These are phyloP conservation scores for Fragilaria radians DNA, from an alignment of 108 stramenopile species.

Conservation along the genomic window DNA sequence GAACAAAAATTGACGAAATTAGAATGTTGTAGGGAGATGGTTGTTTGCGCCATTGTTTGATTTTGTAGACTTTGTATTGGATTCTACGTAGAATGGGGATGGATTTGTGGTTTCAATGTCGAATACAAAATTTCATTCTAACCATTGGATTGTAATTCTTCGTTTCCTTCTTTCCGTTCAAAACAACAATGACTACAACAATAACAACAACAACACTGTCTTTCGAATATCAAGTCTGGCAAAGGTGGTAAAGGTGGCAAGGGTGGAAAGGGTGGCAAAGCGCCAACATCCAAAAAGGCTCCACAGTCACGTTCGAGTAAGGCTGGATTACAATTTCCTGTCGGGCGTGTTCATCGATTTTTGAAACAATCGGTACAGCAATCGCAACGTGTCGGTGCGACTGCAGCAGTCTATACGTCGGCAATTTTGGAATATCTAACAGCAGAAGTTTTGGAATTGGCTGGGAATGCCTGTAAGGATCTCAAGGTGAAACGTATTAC, in stretches of 20 bases:
- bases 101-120: no score
- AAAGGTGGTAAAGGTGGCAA: constrained; percentile 99
- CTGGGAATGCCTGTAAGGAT: constrained; percentile 99
- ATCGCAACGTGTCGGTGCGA: constrained; percentile 96
- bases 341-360: constrained; percentile 99
- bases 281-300: constrained; percentile 96
- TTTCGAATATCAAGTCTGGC: constrained; percentile 77
- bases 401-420: constrained; percentile 98
- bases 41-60: no score
- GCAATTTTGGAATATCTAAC: constrained; percentile 99
- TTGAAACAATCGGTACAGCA: constrained; percentile 94
- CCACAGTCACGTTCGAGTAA: constrained; percentile 96
- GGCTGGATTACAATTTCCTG: constrained; percentile 98
- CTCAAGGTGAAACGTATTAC: constrained; percentile 99
- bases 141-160: no score
- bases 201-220: no score
- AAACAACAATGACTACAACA: no score
- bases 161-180: no score
- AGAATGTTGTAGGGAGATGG: no score
- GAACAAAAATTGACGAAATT: no score
- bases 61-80: no score
- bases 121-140: no score
- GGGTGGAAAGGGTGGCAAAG: constrained; percentile 99
- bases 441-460: constrained; percentile 98
- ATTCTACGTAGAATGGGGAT: no score